These are phyloP conservation scores for Auricularia sp. DNA, from an alignment of 768 basidiomycete species.

Conservation along the genomic window DNA sequence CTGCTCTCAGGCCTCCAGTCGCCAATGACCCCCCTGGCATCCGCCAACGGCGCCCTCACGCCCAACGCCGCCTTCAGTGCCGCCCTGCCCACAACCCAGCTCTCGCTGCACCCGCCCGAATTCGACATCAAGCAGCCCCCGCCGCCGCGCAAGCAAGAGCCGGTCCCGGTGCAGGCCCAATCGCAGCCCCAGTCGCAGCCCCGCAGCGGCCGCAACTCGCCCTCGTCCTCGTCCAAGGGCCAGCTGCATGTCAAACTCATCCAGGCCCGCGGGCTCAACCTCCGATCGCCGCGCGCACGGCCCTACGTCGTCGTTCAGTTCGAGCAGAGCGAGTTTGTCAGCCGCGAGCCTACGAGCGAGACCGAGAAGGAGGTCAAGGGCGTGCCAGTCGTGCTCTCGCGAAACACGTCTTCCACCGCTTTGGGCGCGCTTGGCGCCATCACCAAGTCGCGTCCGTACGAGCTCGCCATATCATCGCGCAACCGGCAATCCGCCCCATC, in stretches of 20 bases:
- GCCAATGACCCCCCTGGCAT: slow-evolving; percentile 26
- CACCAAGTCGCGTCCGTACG: slow-evolving; percentile 30
- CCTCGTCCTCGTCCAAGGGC: slow-evolving; percentile 38
- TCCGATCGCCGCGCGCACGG: slow-evolving; percentile 49
- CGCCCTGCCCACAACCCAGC: slow-evolving; percentile 42
- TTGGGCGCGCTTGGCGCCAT: slow-evolving; percentile 58
- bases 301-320: slow-evolving; percentile 97
- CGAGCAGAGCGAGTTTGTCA: slow-evolving; percentile 97
- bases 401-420: slow-evolving; percentile 52
- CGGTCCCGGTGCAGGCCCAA: slow-evolving; percentile 15
- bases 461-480: slow-evolving; percentile 32
- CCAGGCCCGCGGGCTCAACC: slow-evolving; percentile 74
- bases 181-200: slow-evolving; percentile 9
- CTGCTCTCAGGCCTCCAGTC: slow-evolving; percentile 17
- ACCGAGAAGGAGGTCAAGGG: slow-evolving; percentile 85
- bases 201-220: slow-evolving; percentile 11
- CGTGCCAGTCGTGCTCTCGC: slow-evolving; percentile 46
- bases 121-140: slow-evolving; percentile 70
- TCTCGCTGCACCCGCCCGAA: slow-evolving; percentile 78
- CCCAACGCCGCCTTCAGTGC: slow-evolving; percentile 40
- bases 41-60: slow-evolving; percentile 27
- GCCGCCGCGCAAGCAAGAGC: slow-evolving; percentile 19
- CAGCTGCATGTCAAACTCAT: slow-evolving; percentile 96
- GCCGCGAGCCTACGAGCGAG: slow-evolving; percentile 78
- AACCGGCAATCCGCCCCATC: slow-evolving; percentile 8